Conservation (phyloP, 495 filamentous ascomycete genomes). For the Aspergillus egyptiacus region DNA sequence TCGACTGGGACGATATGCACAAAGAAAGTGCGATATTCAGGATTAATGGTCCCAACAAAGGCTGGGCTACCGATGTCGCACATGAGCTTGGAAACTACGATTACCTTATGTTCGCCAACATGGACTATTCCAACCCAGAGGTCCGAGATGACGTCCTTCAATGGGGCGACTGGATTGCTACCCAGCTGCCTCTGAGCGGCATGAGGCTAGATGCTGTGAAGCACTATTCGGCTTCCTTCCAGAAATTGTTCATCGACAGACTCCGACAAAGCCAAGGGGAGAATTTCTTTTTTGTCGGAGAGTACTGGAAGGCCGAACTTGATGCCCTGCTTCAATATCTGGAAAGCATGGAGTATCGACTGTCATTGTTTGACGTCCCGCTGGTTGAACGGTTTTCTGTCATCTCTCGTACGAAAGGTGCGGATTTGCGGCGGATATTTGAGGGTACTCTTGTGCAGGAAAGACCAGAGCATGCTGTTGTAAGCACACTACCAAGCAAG, state of each 20-base stretch:
- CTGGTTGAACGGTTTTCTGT: constrained; percentile 59
- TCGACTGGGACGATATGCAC: constrained; percentile 59
- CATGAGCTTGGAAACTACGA: constrained; percentile 67
- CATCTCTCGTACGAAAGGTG: constrained; percentile 43
- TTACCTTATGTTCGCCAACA: constrained; percentile 61
- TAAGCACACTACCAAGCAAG: constrained; percentile 33
- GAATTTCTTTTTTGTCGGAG: constrained; percentile 63
- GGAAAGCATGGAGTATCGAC: constrained; percentile 50
- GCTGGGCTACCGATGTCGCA: constrained; percentile 62
- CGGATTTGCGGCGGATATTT: constrained; percentile 58
- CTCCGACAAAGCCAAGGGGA: constrained; percentile 44
- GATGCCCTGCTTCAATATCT: constrained; percentile 52
- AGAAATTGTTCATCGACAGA: constrained; percentile 51
- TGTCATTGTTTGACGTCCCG: constrained; percentile 63
- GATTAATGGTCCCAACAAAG: constrained; percentile 56
- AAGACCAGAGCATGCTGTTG: constrained; percentile 58
- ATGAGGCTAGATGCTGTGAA: constrained; percentile 72
- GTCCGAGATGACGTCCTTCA: constrained; percentile 56
- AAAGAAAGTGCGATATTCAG: constrained; percentile 61
- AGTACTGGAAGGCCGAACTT: constrained; percentile 63
- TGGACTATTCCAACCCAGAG: constrained; percentile 63
- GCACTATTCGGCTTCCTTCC: constrained; percentile 62
- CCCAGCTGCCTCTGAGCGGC: constrained; percentile 53
- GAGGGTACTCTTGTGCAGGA: constrained; percentile 52
- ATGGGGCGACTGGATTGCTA: constrained; percentile 63